Conservation (phyloP, 345 rosid species). For the Salix udensis region DNA sequence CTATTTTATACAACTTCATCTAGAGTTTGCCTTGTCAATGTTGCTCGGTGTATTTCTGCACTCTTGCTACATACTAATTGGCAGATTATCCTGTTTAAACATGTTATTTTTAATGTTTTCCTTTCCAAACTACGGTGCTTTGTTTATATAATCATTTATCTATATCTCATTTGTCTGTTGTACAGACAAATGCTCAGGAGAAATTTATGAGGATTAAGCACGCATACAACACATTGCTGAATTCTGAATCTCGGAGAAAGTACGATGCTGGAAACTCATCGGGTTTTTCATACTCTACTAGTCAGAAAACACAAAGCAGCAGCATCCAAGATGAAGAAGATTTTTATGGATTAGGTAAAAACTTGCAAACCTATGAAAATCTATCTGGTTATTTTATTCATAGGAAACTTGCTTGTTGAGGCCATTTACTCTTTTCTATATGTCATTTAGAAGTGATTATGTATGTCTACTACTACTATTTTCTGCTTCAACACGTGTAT, state of each 20-base stretch:
- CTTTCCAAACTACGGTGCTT: not conserved
- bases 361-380: constrained; percentile 1
- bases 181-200: constrained; percentile 75
- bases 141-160: not conserved
- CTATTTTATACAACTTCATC: too few relatives aligned
- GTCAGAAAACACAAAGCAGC: constrained; percentile 37
- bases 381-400: constrained; percentile 2
- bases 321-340: constrained; percentile 54
- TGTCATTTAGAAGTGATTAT: not conserved
- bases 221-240: constrained; percentile 61
- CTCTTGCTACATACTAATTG: too few relatives aligned
- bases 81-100: not conserved
- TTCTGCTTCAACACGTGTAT: too few relatives aligned
- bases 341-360: constrained; percentile 89
- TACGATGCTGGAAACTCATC: constrained; percentile 50
- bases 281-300: constrained; percentile 51
- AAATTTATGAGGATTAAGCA: constrained; percentile 61
- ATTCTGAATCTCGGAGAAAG: constrained; percentile 60
- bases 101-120: not conserved
- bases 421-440: not conserved
- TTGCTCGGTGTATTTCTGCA: not conserved
- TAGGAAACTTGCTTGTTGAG: not conserved
- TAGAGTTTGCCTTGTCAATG: too few relatives aligned
- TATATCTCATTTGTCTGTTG: constrained; percentile 18
- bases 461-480: not conserved